Percentiles rank a stretch among this genome's conserved stretches.
Conservation (phyloP, 1,284 basidiomycete species). For the Trichosporon faecale region DNA sequence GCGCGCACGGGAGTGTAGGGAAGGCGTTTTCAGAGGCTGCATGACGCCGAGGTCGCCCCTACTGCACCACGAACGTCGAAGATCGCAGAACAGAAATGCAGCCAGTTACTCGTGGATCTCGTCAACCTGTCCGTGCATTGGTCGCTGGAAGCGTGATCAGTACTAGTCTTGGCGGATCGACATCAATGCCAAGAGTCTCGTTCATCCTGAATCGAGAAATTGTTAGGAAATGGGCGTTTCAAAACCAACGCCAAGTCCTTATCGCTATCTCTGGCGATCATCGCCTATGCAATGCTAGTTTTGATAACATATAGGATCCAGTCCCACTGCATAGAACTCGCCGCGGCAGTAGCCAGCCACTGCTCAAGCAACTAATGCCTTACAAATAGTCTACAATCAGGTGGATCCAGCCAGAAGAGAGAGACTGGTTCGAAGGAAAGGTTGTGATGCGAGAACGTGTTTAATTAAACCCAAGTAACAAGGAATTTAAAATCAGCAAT, state of each 20-base stretch:
- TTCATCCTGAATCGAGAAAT: not conserved
- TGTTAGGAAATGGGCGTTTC: not conserved
- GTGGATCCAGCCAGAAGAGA: not conserved
- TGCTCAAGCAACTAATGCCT: not conserved
- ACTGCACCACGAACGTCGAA: not conserved
- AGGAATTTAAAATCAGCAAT: not conserved
- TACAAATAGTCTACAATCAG: not conserved
- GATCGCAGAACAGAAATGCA: not conserved
- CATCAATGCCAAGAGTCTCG: not conserved
- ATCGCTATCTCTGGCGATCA: not conserved
- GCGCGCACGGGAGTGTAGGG: too few relatives aligned
- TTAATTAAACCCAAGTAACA: slow-evolving; percentile 9
- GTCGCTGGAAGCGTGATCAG: not conserved
- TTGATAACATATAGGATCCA: slow-evolving; percentile 4
- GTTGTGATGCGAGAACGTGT: slow-evolving; percentile 2
- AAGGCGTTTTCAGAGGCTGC: too few relatives aligned
- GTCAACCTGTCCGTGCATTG: not conserved
- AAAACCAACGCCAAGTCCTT: not conserved
- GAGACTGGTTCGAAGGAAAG: not conserved
- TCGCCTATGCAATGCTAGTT: not conserved
- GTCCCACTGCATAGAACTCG: slow-evolving; percentile 12
- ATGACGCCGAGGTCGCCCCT: not conserved
- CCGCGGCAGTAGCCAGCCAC: slow-evolving; percentile 6
- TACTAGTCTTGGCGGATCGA: not conserved
- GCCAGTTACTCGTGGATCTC: not conserved